phyloP scores from a whole-genome alignment of 1,284 basidiomycete genomes.

The Fomitopsis betulina region DNA sequence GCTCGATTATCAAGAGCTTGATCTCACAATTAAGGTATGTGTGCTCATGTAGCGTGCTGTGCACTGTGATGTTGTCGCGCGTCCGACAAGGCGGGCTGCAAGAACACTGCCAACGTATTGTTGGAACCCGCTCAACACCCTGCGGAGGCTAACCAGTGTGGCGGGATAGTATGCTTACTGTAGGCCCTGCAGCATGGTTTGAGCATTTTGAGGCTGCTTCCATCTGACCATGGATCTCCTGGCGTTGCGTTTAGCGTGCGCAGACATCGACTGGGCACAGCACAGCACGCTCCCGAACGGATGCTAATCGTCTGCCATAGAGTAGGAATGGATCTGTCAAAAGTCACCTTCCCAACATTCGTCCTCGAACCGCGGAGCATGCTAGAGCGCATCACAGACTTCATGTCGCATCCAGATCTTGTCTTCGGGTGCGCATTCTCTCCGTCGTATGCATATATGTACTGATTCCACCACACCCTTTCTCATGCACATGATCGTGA shows the following conservation, averaged over 20 bases:
- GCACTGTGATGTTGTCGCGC: neutral
- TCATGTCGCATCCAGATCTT: constrained; percentile 98
- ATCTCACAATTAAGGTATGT: constrained; percentile 81
- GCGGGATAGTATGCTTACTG: neutral
- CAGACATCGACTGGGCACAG: neutral
- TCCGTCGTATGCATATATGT: neutral
- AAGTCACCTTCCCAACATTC: constrained; percentile 92
- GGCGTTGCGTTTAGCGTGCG: neutral
- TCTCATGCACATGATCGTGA: neutral
- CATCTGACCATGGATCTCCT: neutral
- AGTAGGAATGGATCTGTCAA: constrained; percentile 93
- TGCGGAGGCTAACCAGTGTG: neutral
- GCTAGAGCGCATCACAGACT: constrained; percentile 97
- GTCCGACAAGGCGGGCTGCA: neutral
- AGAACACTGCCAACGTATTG: neutral
- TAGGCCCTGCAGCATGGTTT: neutral
- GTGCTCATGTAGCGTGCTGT: neutral
- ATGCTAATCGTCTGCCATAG: constrained; percentile 31
- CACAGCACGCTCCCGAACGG: neutral
- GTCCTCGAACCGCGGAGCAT: constrained; percentile 92
- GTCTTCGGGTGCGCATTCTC: constrained; percentile 79
- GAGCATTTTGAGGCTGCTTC: too few relatives aligned
- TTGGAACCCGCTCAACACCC: neutral
- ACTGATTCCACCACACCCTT: constrained; percentile 7
- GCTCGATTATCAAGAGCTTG: constrained; percentile 73